Evolutionary conservation across 495 filamentous ascomycete genomes (phyloP).

Genomic region (Penicillium paradoxum): DNA sequence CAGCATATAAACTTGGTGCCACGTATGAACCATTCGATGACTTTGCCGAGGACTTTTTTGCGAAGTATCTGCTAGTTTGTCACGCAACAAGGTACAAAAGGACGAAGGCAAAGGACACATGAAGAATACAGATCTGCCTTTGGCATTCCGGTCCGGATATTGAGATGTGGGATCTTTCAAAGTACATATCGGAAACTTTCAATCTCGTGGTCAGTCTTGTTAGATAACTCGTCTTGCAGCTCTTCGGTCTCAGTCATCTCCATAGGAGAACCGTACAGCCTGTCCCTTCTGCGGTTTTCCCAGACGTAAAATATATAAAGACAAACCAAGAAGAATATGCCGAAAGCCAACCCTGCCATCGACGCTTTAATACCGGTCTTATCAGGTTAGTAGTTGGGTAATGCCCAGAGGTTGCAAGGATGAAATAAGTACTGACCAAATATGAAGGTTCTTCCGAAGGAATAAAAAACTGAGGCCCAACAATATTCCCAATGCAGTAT

Average conservation of each 20-base stretch:
- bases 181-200: conserved; percentile 30
- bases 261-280: conserved; percentile 18
- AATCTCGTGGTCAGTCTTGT: conserved; percentile 30
- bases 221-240: conserved; percentile 26
- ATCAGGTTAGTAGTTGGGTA: background rate
- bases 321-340: conserved; percentile 23
- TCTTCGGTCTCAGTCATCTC: conserved; percentile 23
- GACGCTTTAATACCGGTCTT: conserved; percentile 30
- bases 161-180: conserved; percentile 5
- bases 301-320: conserved; percentile 20
- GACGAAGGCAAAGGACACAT: conserved; percentile 6
- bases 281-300: conserved; percentile 26
- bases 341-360: conserved; percentile 23
- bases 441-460: conserved; percentile 32
- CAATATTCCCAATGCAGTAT: conserved; percentile 38
- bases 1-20: conserved; percentile 72
- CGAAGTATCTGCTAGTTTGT: conserved; percentile 49
- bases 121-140: background rate
- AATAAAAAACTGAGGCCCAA: conserved; percentile 35
- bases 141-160: background rate
- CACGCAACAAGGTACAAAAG: conserved; percentile 46
- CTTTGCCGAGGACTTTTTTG: conserved; percentile 54
- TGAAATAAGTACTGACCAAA: conserved; percentile 18
- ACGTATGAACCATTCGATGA: conserved; percentile 63
- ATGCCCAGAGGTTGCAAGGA: background rate